These are phyloP conservation scores for Tetragonia tetragonoides DNA, from an alignment of 148 eudicot species.

Conservation along the genomic window DNA sequence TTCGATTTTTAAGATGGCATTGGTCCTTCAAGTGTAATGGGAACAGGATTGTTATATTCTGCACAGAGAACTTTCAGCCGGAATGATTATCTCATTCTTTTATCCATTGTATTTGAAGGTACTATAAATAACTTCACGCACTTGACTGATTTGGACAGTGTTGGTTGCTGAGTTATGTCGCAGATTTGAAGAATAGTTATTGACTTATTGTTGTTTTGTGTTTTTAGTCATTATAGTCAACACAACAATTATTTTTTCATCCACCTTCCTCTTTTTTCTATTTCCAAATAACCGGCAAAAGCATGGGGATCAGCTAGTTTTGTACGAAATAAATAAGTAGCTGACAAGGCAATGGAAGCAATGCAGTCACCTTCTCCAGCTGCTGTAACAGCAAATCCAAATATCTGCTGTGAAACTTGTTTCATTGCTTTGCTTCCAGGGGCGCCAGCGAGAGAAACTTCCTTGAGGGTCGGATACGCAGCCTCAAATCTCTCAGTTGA, in stretches of 20 bases:
- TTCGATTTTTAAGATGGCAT: background rate
- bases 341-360: background rate
- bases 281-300: background rate
- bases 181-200: background rate
- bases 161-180: background rate
- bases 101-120: too few species aligned
- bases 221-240: background rate
- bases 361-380: constrained; percentile 64
- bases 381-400: constrained; percentile 52
- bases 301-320: background rate
- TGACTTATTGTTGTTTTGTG: background rate
- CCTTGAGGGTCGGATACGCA: constrained; percentile 70
- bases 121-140: background rate
- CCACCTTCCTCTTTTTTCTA: background rate
- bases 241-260: too few species aligned
- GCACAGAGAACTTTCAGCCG: background rate
- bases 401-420: constrained; percentile 63
- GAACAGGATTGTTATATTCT: too few species aligned
- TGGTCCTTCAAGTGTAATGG: background rate
- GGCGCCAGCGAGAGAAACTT: constrained; percentile 75
- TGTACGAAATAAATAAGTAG: background rate
- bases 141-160: background rate
- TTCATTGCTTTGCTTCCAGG: constrained; percentile 89
- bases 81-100: too few species aligned
- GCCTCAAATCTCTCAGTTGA: constrained; percentile 90